Evolutionary conservation across 495 filamentous ascomycete genomes (phyloP), one percentile per base, ranked within the genome.

Genomic region (Penicillium simplicissimum): DNA sequence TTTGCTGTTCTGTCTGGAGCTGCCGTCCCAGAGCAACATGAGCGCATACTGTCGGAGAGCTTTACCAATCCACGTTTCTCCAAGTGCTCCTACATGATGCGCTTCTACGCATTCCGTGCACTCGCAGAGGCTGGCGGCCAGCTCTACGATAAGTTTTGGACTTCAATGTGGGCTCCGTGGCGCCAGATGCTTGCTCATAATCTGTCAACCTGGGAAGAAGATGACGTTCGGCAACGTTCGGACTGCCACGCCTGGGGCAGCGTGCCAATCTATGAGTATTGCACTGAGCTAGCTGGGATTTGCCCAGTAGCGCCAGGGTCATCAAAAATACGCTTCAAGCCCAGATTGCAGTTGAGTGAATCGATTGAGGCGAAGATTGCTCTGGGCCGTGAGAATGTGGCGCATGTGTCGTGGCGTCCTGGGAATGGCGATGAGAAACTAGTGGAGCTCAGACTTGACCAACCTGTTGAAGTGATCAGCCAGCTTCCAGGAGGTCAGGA

Each of bases 211-310:
- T 79, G 76, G 75, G 76, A 74, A 45, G 76, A 79, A 51, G 75
- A 77, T 36, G 72, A 73, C 54, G 75, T 77, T 2, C 61, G 71
- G 2, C 71, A 79, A 55, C 63, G 76, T 9, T 75, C 72, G 3
- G 76, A 79, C 49, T 79, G 76, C 17, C 76, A 79, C 66, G 76
- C 74, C 1, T 79, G 76, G 76, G 74, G 75, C 2, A 76, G 74
- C 56, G 76, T 75, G 14, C 75, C 76, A 9, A 65, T 79, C 11
- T 79, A 76, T 59, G 76, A 79, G 43, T 76, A 67, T 53, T 75
- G 72, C 9, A 71, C 72, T 10, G 74, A 77, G 58, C 33, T 79
- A 9, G 72, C 72, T 1, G 73, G 73, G 8, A 52, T 79, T 42
- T 59, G 31, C 1, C 72, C 69, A 1, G 28, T 72, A 0, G 60